Conservation (phyloP, 2,329 filamentous ascomycete genomes). For the Blumeriella jaapii region DNA sequence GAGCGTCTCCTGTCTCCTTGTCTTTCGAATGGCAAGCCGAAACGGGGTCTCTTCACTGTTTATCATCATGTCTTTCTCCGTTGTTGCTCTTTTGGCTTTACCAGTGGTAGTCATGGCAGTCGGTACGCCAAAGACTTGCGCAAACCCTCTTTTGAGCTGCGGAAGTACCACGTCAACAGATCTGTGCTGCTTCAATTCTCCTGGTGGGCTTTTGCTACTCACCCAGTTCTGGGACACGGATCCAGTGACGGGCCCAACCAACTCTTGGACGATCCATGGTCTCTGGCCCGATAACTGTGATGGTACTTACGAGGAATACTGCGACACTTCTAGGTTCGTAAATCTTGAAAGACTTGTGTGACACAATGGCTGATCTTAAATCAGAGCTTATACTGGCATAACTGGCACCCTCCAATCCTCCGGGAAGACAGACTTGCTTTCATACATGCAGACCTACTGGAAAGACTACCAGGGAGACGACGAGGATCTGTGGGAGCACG, state of each 20-base stretch:
- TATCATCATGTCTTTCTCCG: no score
- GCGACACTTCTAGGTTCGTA: not conserved
- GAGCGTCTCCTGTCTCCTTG: no score
- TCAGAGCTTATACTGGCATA: no score
- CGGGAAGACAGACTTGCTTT: slow-evolving; percentile 43
- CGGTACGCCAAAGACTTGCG: slow-evolving; percentile 19
- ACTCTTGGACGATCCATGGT: slow-evolving; percentile 58
- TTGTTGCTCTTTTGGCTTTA: no score
- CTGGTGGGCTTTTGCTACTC: slow-evolving; percentile 58
- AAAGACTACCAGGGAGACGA: slow-evolving; percentile 4
- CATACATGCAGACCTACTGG: slow-evolving; percentile 62
- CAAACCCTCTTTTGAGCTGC: slow-evolving; percentile 32
- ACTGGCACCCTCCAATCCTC: slow-evolving; percentile 45
- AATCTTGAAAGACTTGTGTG: no score
- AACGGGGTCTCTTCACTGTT: no score
- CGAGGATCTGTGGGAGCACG: slow-evolving; percentile 59
- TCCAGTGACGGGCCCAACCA: slow-evolving; percentile 35
- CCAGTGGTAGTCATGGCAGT: no score
- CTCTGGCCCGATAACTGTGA: slow-evolving; percentile 57
- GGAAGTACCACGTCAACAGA: slow-evolving; percentile 49
- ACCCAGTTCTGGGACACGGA: slow-evolving; percentile 71
- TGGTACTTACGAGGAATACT: slow-evolving; percentile 39
- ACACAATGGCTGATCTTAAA: no score
- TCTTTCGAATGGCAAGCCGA: no score
- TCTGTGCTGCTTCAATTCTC: slow-evolving; percentile 64